Conservation (phyloP, 1,284 basidiomycete species). For the Rhodotorula sp. region DNA sequence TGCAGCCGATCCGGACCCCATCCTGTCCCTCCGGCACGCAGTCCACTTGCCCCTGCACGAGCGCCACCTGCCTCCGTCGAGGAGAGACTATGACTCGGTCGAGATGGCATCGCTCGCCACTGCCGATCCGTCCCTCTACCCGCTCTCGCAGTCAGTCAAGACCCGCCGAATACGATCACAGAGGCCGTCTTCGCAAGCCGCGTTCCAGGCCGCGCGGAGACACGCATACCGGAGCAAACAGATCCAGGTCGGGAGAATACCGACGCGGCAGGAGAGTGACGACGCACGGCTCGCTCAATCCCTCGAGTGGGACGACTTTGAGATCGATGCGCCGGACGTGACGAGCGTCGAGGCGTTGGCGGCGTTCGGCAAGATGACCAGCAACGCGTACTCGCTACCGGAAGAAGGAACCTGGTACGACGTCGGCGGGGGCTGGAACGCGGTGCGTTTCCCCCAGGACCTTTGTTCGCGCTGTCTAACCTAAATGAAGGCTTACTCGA, state of each 20-base stretch:
- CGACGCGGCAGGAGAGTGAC: slow-evolving; percentile 3
- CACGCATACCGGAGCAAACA: slow-evolving; percentile 1
- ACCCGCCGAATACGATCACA: slow-evolving; percentile 11
- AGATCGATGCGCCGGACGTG: slow-evolving; percentile 58
- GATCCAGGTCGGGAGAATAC: slow-evolving; percentile 5
- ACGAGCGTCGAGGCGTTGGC: slow-evolving; percentile 73
- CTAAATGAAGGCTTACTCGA: slow-evolving; percentile 2
- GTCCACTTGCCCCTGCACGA: slow-evolving; percentile 33
- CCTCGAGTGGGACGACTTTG: slow-evolving; percentile 36
- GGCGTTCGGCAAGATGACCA: slow-evolving; percentile 88
- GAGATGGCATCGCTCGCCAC: slow-evolving; percentile 23
- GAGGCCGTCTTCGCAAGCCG: slow-evolving; percentile 26
- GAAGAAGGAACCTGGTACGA: slow-evolving; percentile 71
- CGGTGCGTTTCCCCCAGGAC: slow-evolving; percentile 57
- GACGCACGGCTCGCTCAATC: slow-evolving; percentile 14
- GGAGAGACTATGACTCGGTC: slow-evolving; percentile 25
- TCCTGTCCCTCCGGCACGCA: slow-evolving; percentile 39
- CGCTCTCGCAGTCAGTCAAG: slow-evolving; percentile 11
- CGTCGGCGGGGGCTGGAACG: slow-evolving; percentile 62
- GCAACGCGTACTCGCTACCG: slow-evolving; percentile 69
- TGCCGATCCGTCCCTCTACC: background rate
- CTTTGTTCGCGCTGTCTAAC: slow-evolving; percentile 3
- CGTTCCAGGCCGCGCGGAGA: slow-evolving; percentile 30
- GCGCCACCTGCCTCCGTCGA: slow-evolving; percentile 19
- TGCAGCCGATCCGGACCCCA: too few relatives aligned